Conservation (phyloP, 768 basidiomycete genomes). For the Termitomyces sp. region DNA sequence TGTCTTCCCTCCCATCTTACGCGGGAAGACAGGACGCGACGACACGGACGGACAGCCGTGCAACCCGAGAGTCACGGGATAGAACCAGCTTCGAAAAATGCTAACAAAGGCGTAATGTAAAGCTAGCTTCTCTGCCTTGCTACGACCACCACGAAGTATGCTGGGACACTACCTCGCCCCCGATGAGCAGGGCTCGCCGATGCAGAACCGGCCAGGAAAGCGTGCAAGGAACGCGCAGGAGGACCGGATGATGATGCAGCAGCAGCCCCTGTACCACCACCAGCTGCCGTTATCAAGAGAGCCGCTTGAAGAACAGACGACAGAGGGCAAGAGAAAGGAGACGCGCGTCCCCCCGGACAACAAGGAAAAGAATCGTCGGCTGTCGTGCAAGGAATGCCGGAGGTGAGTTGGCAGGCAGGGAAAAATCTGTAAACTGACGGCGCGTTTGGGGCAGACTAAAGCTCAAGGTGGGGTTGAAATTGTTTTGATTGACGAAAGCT, state of each 20-base stretch:
- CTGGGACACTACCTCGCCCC: background rate
- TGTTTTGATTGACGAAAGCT: background rate
- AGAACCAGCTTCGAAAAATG: constrained; percentile 7
- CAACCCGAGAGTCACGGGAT: constrained; percentile 13
- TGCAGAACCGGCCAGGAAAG: constrained; percentile 7
- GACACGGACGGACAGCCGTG: background rate
- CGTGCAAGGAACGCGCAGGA: constrained; percentile 6
- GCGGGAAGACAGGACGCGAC: too few species aligned
- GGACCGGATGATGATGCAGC: too few species aligned
- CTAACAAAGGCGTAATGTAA: constrained; percentile 4
- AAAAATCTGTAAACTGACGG: too few species aligned
- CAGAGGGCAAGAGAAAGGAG: constrained; percentile 6
- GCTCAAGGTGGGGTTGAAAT: constrained; percentile 34
- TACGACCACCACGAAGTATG: constrained; percentile 7
- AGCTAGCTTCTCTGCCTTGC: constrained; percentile 5
- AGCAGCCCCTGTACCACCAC: constrained; percentile 7
- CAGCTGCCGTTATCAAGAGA: constrained; percentile 8
- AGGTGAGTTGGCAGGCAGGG: constrained; percentile 35
- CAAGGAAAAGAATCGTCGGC: constrained; percentile 39
- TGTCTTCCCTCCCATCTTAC: background rate
- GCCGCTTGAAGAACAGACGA: constrained; percentile 1
- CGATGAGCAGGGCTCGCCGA: background rate
- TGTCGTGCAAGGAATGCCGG: constrained; percentile 52
- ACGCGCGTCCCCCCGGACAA: constrained; percentile 30
- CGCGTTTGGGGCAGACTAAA: constrained; percentile 33